phyloP scores from a whole-genome alignment of 345 rosid species.

The Syzygium grande region DNA sequence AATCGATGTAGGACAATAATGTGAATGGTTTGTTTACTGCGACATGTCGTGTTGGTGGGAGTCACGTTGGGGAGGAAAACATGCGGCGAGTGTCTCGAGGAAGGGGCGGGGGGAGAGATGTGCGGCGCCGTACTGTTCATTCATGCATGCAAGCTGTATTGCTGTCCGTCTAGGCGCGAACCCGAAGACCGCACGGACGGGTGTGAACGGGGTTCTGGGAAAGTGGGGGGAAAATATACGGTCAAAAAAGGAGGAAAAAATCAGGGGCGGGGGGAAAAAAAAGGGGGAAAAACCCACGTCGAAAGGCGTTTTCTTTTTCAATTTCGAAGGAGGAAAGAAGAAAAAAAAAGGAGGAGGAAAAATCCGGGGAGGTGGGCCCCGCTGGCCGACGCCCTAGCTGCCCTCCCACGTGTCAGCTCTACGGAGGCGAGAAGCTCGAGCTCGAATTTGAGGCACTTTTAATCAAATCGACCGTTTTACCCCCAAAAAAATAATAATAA shows the following conservation, averaged over 20 bases:
- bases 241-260: background rate
- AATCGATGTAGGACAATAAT: background rate
- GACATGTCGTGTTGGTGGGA: background rate
- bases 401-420: background rate
- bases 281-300: background rate
- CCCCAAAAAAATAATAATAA: no score
- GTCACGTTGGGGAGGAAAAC: slow-evolving; percentile 5
- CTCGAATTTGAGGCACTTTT: no score
- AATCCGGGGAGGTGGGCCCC: background rate
- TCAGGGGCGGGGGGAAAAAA: background rate
- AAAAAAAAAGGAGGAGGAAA: background rate
- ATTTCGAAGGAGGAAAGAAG: background rate
- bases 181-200: background rate
- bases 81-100: slow-evolving; percentile 11
- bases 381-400: background rate
- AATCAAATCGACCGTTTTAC: background rate
- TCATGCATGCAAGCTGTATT: background rate
- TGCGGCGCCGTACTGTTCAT: background rate
- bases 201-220: slow-evolving; percentile 1
- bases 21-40: background rate
- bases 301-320: background rate
- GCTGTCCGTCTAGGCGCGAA: background rate
- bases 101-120: background rate
- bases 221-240: background rate
- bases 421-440: background rate